A percentile compares a stretch with the other conserved stretches of the same genome.
Evolutionary conservation across 2,329 filamentous ascomycete species (phyloP).

Genomic region (Fusarium concolor): DNA sequence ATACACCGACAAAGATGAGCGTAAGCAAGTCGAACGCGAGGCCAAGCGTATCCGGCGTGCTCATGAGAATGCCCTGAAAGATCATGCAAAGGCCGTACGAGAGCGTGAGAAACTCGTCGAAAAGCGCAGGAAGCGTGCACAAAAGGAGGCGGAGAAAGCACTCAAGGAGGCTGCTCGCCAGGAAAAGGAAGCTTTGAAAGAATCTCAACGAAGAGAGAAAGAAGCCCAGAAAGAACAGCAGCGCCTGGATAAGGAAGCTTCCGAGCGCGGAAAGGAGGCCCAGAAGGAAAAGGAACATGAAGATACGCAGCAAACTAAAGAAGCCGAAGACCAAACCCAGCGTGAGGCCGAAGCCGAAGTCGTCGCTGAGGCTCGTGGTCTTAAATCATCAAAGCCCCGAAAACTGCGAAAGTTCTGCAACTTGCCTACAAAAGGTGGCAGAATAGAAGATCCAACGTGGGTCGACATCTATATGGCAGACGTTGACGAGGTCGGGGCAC

Average conservation of each 20-base stretch:
- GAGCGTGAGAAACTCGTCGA: conserved; percentile 71
- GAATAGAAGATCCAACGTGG: conserved; percentile 77
- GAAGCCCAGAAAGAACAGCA: conserved; percentile 41
- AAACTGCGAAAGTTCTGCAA: conserved; percentile 84
- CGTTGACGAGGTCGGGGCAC: conserved; percentile 86
- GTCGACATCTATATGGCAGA: conserved; percentile 82
- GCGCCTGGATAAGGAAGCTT: conserved; percentile 19
- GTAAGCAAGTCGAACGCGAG: conserved; percentile 77
- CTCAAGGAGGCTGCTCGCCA: conserved; percentile 44
- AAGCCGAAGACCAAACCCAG: not conserved
- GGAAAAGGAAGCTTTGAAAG: conserved; percentile 48
- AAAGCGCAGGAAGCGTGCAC: conserved; percentile 60
- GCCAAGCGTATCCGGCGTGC: conserved; percentile 70
- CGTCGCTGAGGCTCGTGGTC: conserved; percentile 18
- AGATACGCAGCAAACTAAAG: conserved; percentile 3
- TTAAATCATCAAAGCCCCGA: conserved; percentile 49
- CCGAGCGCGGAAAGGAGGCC: conserved; percentile 21
- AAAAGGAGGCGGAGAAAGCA: conserved; percentile 53
- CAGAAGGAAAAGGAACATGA: conserved; percentile 24
- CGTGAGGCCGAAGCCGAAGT: conserved; percentile 3
- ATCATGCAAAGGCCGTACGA: conserved; percentile 71
- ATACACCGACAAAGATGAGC: conserved; percentile 72
- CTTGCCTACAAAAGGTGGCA: conserved; percentile 67
- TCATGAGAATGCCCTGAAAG: conserved; percentile 75
- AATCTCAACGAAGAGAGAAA: conserved; percentile 48